phyloP scores from a whole-genome alignment of 108 stramenopile genomes.

The Ochromonas danica region DNA sequence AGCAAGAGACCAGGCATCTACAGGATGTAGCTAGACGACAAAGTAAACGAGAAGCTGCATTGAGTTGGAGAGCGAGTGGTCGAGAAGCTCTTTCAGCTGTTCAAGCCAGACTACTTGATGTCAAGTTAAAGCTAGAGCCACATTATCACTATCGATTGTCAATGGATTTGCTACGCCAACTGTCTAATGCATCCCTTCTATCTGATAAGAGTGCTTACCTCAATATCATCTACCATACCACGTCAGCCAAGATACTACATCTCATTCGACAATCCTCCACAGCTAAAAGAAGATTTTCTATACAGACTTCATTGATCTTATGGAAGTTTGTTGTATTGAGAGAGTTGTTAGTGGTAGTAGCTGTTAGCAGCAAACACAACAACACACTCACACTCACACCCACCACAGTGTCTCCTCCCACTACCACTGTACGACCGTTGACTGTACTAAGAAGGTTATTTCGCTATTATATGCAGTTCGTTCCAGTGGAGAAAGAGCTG shows the following conservation, averaged over 20 bases:
- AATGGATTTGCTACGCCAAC: not conserved
- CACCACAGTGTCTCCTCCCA: not conserved
- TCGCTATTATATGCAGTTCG: not conserved
- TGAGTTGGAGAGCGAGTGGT: not conserved
- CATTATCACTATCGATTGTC: not conserved
- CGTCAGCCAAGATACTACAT: not conserved
- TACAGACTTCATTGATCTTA: not conserved
- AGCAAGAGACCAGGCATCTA: not conserved
- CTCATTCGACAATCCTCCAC: not conserved
- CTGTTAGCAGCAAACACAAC: not conserved
- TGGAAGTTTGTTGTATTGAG: not conserved
- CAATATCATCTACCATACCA: too few relatives aligned
- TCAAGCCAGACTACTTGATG: not conserved
- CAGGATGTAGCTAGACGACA: not conserved
- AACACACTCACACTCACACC: not conserved
- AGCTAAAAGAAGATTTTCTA: not conserved
- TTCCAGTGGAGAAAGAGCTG: not conserved
- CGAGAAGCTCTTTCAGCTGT: not conserved
- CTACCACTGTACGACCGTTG: not conserved
- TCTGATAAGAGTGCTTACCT: too few relatives aligned
- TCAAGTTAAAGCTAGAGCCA: not conserved
- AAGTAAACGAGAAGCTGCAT: not conserved
- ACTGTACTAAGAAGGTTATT: not conserved
- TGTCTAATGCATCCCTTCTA: not conserved
- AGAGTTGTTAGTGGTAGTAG: not conserved